A percentile compares a stretch with the other conserved stretches of the same genome.
Evolutionary conservation across 768 basidiomycete genomes (phyloP).

Genomic region (Hygrocybe punicea): DNA sequence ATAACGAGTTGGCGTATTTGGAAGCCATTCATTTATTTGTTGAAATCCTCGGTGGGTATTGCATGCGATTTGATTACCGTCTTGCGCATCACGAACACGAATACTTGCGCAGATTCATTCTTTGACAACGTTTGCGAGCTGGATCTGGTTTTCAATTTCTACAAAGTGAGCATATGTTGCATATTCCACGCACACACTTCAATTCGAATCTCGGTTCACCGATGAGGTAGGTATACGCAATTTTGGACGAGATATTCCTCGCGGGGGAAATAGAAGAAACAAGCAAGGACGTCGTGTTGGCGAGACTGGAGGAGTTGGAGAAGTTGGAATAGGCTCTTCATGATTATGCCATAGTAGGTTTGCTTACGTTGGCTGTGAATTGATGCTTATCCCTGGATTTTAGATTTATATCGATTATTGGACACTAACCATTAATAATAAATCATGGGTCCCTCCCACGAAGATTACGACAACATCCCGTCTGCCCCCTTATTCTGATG

Average conservation of each 20-base stretch:
- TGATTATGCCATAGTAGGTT: not conserved
- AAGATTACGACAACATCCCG: too few species aligned
- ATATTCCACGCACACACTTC: not conserved
- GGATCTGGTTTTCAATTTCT: conserved; percentile 98
- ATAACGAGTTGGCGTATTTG: conserved; percentile 95
- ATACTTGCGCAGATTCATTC: conserved; percentile 72
- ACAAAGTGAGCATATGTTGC: conserved; percentile 59
- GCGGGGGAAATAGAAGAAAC: conserved; percentile 99
- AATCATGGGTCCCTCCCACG: too few species aligned
- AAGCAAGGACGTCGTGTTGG: conserved; percentile 91
- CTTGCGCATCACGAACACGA: not conserved
- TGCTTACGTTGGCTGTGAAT: not conserved
- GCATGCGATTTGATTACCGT: conserved; percentile 3
- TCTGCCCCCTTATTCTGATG: too few species aligned
- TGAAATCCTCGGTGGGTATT: conserved; percentile 80
- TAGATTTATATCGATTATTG: too few species aligned
- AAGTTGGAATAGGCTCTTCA: conserved; percentile 73
- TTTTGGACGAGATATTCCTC: conserved; percentile 96
- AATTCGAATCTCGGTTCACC: not conserved
- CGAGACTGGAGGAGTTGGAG: conserved; percentile 87
- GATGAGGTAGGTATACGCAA: conserved; percentile 88
- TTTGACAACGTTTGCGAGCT: conserved; percentile 99
- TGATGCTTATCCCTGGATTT: too few species aligned
- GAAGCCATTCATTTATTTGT: conserved; percentile 99
- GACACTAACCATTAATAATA: too few species aligned